phyloP scores from a whole-genome alignment of 148 eudicot genomes.

The Heliosperma pusillum region DNA sequence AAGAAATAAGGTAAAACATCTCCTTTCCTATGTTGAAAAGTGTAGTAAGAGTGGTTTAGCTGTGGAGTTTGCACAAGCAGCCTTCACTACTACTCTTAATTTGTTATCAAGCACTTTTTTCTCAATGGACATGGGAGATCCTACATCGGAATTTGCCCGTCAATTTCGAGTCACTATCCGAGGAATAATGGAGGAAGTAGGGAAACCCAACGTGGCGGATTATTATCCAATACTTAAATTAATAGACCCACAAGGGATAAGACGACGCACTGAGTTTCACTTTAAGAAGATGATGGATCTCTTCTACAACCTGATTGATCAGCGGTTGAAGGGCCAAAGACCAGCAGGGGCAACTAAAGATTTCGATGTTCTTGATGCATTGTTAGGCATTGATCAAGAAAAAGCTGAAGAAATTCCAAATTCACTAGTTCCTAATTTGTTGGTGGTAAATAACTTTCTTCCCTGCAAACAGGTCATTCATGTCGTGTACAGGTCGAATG shows the following conservation, averaged over 20 bases:
- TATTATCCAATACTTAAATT: background rate
- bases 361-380: slow-evolving; percentile 13
- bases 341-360: slow-evolving; percentile 1
- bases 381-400: slow-evolving; percentile 14
- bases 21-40: slow-evolving; percentile 16
- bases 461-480: too few relatives aligned
- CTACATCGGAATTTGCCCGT: slow-evolving; percentile 17
- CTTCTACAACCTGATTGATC: slow-evolving; percentile 15
- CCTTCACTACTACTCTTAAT: slow-evolving; percentile 15
- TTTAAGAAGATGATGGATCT: slow-evolving; percentile 14
- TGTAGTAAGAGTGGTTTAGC: slow-evolving; percentile 14
- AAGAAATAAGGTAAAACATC: slow-evolving; percentile 11
- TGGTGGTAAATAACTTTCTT: slow-evolving; percentile 10
- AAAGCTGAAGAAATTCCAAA: slow-evolving; percentile 13
- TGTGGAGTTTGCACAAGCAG: slow-evolving; percentile 13
- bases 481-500: too few relatives aligned
- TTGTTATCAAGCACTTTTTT: slow-evolving; percentile 13
- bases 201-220: slow-evolving; percentile 13
- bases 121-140: slow-evolving; percentile 18
- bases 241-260: slow-evolving; percentile 13
- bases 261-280: slow-evolving; percentile 1
- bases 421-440: slow-evolving; percentile 6
- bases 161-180: slow-evolving; percentile 8
- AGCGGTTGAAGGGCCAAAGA: slow-evolving; percentile 13
- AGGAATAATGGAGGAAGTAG: slow-evolving; percentile 15